phyloP scores from a whole-genome alignment of 225 moss, liverwort and hornwort species.

The Anthoceros angustus region DNA sequence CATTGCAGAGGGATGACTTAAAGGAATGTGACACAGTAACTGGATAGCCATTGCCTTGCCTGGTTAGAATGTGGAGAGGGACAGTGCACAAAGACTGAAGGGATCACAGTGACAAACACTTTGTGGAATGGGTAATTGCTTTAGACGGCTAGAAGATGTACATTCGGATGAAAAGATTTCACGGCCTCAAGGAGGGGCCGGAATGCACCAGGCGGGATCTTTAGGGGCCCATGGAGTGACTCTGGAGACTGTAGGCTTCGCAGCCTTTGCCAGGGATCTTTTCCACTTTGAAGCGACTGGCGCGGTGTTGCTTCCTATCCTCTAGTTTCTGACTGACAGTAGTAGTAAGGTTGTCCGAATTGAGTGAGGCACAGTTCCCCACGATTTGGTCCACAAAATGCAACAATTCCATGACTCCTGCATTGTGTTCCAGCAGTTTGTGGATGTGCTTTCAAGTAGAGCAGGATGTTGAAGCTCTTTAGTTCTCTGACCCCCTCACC shows the following conservation, averaged over 20 bases:
- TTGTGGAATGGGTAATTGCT: not conserved
- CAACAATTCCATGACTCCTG: too few species aligned
- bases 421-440: too few species aligned
- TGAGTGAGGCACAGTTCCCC: too few species aligned
- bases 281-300: conserved; percentile 41
- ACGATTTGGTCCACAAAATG: too few species aligned
- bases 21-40: not conserved
- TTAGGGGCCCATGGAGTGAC: conserved; percentile 11
- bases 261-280: conserved; percentile 40
- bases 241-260: conserved; percentile 18
- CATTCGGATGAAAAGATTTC: not conserved
- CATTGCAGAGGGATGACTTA: too few species aligned
- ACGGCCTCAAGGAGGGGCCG: conserved; percentile 15
- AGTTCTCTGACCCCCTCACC: not conserved
- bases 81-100: not conserved
- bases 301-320: conserved; percentile 15
- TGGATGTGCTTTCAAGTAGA: too few species aligned
- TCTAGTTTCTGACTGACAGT: not conserved
- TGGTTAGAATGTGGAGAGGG: too few species aligned
- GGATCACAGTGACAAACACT: not conserved
- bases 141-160: not conserved
- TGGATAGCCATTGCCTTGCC: too few species aligned
- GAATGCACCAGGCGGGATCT: conserved; percentile 5
- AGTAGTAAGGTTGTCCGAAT: not conserved
- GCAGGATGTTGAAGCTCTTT: too few species aligned